Evolutionary conservation across 768 basidiomycete genomes (phyloP).

Genomic region (Lentinula aciculospora): DNA sequence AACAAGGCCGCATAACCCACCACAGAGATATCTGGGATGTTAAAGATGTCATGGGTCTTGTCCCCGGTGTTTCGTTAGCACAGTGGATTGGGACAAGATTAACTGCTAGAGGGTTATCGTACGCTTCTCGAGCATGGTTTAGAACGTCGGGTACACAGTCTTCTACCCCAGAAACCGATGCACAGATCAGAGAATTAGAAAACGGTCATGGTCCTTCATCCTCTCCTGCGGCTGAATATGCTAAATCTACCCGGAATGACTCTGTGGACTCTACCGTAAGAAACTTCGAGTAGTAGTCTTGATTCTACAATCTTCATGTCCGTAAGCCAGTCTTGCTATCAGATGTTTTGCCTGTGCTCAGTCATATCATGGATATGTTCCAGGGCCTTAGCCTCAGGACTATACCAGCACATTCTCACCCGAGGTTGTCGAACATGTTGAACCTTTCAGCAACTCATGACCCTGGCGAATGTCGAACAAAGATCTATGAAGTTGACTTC

Average conservation of each 20-base stretch:
- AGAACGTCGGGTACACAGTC: background rate
- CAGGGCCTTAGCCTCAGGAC: no score
- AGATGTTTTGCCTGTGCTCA: background rate
- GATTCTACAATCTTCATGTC: background rate
- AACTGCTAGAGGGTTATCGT: slow-evolving; percentile 45
- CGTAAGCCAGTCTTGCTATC: background rate
- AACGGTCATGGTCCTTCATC: background rate
- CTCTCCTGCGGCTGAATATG: background rate
- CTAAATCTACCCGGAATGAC: background rate
- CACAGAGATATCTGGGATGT: slow-evolving; percentile 83
- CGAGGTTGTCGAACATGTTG: background rate
- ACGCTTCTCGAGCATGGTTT: background rate
- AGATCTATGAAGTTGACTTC: background rate
- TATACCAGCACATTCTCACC: background rate
- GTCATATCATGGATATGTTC: background rate
- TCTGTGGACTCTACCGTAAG: background rate
- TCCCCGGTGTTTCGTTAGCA: slow-evolving; percentile 61
- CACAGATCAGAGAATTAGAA: background rate
- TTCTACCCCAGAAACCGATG: background rate
- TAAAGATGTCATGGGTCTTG: slow-evolving; percentile 66
- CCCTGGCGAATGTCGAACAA: background rate
- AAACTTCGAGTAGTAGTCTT: background rate
- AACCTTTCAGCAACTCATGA: background rate
- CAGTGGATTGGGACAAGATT: slow-evolving; percentile 68
- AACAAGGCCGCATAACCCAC: slow-evolving; percentile 72